These are phyloP conservation scores for Globisporangium nunn DNA, from an alignment of 352 stramenopile genomes.

Conservation along the genomic window DNA sequence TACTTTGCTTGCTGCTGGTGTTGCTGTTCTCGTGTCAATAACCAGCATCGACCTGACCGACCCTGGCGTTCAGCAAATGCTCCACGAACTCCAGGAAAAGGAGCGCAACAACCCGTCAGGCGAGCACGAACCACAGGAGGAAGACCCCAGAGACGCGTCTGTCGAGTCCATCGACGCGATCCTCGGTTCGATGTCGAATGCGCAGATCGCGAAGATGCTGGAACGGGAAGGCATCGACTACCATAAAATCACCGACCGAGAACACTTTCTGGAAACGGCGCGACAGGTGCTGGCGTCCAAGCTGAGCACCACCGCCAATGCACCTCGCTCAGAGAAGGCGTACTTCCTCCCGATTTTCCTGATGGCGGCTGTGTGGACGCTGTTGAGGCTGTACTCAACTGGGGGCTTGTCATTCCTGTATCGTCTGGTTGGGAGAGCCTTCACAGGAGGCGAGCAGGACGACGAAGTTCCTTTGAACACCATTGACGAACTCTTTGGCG, in stretches of 20 bases:
- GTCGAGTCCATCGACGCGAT: conserved; percentile 59
- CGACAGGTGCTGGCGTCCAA: conserved; percentile 60
- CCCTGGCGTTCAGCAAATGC: conserved; percentile 64
- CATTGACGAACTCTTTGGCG: conserved; percentile 12
- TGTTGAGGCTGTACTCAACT: conserved; percentile 63
- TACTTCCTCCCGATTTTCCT: conserved; percentile 54
- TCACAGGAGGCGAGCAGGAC: not conserved
- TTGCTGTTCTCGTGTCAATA: not conserved
- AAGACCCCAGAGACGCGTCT: conserved; percentile 13
- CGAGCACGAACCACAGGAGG: conserved; percentile 1
- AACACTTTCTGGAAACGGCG: conserved; percentile 70
- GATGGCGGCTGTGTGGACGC: conserved; percentile 54
- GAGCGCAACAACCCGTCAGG: conserved; percentile 30
- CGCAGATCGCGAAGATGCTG: conserved; percentile 61
- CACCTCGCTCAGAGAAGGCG: conserved; percentile 18
- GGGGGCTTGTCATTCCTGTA: conserved; percentile 32
- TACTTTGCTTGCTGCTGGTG: not conserved
- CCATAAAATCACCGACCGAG: conserved; percentile 63
- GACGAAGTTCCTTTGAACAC: not conserved
- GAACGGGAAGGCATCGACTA: conserved; percentile 63
- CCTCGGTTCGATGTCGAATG: conserved; percentile 67
- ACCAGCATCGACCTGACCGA: conserved; percentile 74
- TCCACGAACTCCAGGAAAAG: conserved; percentile 73
- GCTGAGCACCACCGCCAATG: conserved; percentile 20
- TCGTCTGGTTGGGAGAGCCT: not conserved